Evolutionary conservation across 306 rosid genomes (phyloP), one percentile per base, ranked within the genome.

Genomic region (Gastrolobium villosum): DNA sequence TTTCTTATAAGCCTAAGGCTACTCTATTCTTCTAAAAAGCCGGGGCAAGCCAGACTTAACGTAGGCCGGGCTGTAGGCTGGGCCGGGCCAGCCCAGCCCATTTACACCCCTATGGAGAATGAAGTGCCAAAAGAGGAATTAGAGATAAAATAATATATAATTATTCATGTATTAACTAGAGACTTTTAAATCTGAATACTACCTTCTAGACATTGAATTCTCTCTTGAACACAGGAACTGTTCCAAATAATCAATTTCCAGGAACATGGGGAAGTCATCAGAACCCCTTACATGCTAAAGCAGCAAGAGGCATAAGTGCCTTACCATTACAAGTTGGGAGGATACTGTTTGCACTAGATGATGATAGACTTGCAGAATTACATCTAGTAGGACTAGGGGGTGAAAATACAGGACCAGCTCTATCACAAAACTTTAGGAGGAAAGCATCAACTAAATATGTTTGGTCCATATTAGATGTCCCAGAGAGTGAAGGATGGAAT

Each of bases 401-500:
- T 32, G 93, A 92, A 72, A 90, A 76, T 75, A 65, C 88, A 34
- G 97, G 98, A 68, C 96, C 98, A 53, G 31, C 81, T 74, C 74
- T 55, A 35, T 88, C 86, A 8, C 84, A 68, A 68, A 82, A 78
- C 70, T 68, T 79, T 56, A 72, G 95, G 50, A 84, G 85, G 78
- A 94, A 89, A 79, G 63, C 87, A 44, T 40, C 88, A 32, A 36
- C 57, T 20, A 90, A 78, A 65, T 89, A 92, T 83, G 83, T 88
- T 78, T 94, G 98, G 98, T 84, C 97, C 34, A 63, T 90, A 77
- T 45, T 94, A 66, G 98, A 92, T 57, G 90, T 85, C 4, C 98
- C 97, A 7, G 97, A 89, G 74, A 88, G 90, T 30, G 97, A 94
- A 88, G 98, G 98, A n/a, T 94, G 98, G 98, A 94, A 92, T 84